A percentile compares a stretch with the other conserved stretches of the same genome.
These are phyloP conservation scores for Tagetes patula DNA, from an alignment of 129 eudicot genomes.

Conservation along the genomic window DNA sequence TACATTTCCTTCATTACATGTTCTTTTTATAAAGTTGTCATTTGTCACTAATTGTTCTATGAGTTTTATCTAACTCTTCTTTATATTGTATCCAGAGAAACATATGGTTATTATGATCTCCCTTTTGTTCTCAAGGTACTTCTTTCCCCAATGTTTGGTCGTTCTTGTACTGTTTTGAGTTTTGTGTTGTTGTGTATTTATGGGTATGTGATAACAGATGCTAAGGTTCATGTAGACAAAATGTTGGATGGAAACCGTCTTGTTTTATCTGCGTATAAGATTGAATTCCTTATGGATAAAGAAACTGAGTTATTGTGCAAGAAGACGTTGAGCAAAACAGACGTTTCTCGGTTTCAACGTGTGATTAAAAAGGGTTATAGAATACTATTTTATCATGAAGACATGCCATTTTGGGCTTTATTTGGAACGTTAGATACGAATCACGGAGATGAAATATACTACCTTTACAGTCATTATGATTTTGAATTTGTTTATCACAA, in stretches of 20 bases:
- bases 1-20: neutral
- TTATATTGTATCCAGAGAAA: slow-evolving; percentile 13
- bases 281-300: slow-evolving; percentile 32
- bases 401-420: slow-evolving; percentile 49
- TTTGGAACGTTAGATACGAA: slow-evolving; percentile 43
- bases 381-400: slow-evolving; percentile 49
- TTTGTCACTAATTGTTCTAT: slow-evolving; percentile 11
- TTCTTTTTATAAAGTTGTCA: neutral
- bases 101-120: slow-evolving; percentile 23
- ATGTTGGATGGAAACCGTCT: slow-evolving; percentile 30
- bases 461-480: slow-evolving; percentile 38
- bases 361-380: slow-evolving; percentile 43
- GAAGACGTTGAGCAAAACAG: slow-evolving; percentile 40
- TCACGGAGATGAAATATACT: slow-evolving; percentile 37
- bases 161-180: neutral
- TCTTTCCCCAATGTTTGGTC: neutral
- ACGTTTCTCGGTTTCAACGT: slow-evolving; percentile 43
- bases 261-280: slow-evolving; percentile 31
- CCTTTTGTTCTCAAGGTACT: slow-evolving; percentile 25
- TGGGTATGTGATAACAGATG: slow-evolving; percentile 16
- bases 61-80: neutral
- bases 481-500: slow-evolving; percentile 42
- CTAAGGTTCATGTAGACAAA: slow-evolving; percentile 27
- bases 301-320: slow-evolving; percentile 34
- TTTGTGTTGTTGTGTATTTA: neutral